Base-by-base conservation (phyloP, 192 early-diverging fungal genomes). In the Linnemannia schmuckeri region DNA sequence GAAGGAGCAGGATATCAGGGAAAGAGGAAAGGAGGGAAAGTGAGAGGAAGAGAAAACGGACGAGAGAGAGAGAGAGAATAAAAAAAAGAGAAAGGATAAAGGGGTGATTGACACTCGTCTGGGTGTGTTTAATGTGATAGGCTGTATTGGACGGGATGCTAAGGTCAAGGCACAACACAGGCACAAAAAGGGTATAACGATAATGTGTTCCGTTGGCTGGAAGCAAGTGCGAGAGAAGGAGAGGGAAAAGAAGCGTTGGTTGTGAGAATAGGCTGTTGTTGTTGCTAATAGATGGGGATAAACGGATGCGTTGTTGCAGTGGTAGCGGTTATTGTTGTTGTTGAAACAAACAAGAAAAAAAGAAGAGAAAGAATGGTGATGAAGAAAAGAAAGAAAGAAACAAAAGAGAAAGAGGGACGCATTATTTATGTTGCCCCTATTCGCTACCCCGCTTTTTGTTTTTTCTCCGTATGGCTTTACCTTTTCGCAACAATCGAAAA, bases 101-200 rank as follows among this genome's bases (percentile, higher is more conserved):
- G 61, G 27, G 61, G 61, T 66, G 61, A 66, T 13, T 66, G 61
- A 66, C n/a, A 66, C 17, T 52, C 49, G 61, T 66, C 30, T 66
- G 57, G 33, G 20, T 57, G 47, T 63, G 30, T 66, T 66, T 33
- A 30, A 33, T 13, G 12, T 15, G 61, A 33, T 13, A 66, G 61
- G 30, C 61, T 66, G 27, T 66, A 20, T 18, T 20, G 49, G 49
- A 22, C 20, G 49, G 30, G 61, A 63, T 63, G 57, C 61, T 33
- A 9, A 33, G 61, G 61, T 8, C 61, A 66, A 33, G 10, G 61
- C 61, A 33, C 27, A 35, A 61, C 18, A 52, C 30, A 66, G 61
- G 61, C 9, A 66, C 61, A 66, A 17, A 12, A 35, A 12, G 20
- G 2, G 17, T 13, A 61, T 1, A 66, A 33, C 27, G 24, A 33